These are phyloP conservation scores for Silene coronaria DNA, from an alignment of 179 eudicot species.

Conservation along the genomic window DNA sequence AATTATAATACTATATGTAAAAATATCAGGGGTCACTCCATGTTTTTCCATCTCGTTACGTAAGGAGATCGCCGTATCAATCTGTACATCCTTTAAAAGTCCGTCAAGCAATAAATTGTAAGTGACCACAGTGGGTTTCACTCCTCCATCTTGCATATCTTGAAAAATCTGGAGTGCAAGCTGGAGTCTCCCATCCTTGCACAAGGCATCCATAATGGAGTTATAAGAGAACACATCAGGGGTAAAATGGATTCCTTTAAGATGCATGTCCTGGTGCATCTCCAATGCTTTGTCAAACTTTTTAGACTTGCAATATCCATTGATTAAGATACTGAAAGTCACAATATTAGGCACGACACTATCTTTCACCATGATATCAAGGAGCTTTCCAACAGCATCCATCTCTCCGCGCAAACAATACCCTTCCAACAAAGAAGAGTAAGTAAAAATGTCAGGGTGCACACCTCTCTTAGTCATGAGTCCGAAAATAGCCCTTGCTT, in stretches of 20 bases:
- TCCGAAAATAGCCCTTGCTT: too few relatives aligned
- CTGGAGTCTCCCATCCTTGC: too few relatives aligned
- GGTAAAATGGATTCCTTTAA: too few relatives aligned
- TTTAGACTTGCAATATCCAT: too few relatives aligned
- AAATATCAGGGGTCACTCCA: conserved; percentile 10
- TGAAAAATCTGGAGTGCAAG: conserved; percentile 22
- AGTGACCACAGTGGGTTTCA: conserved; percentile 15
- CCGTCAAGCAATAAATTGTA: conserved; percentile 27
- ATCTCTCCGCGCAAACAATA: background rate
- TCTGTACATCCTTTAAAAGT: conserved; percentile 18
- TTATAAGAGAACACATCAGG: too few relatives aligned
- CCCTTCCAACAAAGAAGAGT: background rate
- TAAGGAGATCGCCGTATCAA: conserved; percentile 20
- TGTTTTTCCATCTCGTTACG: conserved; percentile 9
- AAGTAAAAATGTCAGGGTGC: background rate
- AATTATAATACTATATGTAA: conserved; percentile 21
- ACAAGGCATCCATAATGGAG: too few relatives aligned
- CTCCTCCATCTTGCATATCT: conserved; percentile 26
- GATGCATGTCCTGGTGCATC: conserved; percentile 20
- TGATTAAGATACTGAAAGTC: conserved; percentile 27
- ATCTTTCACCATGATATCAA: conserved; percentile 24
- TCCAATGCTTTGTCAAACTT: conserved; percentile 27
- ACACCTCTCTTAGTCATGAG: background rate
- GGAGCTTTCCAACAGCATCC: conserved; percentile 17
- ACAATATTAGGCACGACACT: conserved; percentile 30